phyloP scores from a whole-genome alignment of 2,329 filamentous ascomycete genomes.

The Scopulariopsis brevicaulis region DNA sequence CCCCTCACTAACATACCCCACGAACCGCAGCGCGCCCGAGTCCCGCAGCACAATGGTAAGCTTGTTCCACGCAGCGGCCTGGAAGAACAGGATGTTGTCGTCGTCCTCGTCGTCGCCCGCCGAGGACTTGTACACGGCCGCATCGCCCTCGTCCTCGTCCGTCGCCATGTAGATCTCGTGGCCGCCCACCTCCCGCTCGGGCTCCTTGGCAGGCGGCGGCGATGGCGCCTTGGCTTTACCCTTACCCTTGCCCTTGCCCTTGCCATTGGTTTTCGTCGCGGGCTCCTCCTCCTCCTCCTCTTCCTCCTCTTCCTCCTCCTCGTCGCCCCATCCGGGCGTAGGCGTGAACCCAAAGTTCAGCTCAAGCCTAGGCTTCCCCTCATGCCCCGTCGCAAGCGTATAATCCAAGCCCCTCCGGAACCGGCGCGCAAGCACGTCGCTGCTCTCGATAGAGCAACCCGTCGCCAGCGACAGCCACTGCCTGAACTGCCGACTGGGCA shows the following conservation, averaged over 20 bases:
- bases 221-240: constrained; percentile 15
- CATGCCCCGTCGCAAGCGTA: constrained; percentile 80
- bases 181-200: constrained; percentile 52
- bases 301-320: constrained; percentile 39
- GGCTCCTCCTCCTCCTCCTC: constrained; percentile 19
- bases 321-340: constrained; percentile 71
- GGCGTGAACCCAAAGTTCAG: constrained; percentile 82
- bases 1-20: constrained; percentile 82
- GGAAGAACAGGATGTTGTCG: constrained; percentile 54
- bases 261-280: constrained; percentile 15
- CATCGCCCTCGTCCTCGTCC: constrained; percentile 62
- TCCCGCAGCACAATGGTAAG: constrained; percentile 85
- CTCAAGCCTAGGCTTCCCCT: constrained; percentile 68
- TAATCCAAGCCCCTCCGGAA: constrained; percentile 87
- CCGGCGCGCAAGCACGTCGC: constrained; percentile 70
- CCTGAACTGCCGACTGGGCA: constrained; percentile 77
- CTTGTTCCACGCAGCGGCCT: constrained; percentile 70
- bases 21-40: constrained; percentile 76
- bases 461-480: constrained; percentile 85
- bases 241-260: constrained; percentile 19
- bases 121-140: constrained; percentile 75
- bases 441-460: constrained; percentile 58
- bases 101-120: constrained; percentile 87
- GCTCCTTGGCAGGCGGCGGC: constrained; percentile 6
- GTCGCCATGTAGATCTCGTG: constrained; percentile 92